Conservation (phyloP, 148 eudicot species). For the Tetragonia tetragonoides region DNA sequence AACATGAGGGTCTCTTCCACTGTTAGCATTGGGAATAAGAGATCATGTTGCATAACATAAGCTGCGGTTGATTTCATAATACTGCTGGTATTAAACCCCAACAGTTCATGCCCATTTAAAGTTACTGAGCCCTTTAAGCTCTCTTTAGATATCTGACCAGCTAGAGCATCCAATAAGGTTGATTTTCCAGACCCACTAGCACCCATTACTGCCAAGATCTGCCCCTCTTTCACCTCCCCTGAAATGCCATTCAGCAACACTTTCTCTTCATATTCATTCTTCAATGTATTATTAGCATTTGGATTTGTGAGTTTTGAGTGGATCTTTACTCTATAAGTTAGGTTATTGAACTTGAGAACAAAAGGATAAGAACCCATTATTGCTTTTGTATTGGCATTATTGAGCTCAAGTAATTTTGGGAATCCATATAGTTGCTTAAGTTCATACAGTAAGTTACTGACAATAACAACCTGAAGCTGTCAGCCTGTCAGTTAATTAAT, state of each 20-base stretch:
- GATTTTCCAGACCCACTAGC: slow-evolving; percentile 33
- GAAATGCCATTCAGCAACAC: slow-evolving; percentile 18
- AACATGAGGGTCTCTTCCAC: slow-evolving; percentile 33
- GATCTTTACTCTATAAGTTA: slow-evolving; percentile 18
- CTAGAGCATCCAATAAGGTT: slow-evolving; percentile 28
- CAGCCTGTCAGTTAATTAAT: too few relatives aligned
- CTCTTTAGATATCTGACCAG: slow-evolving; percentile 23
- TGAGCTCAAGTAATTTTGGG: slow-evolving; percentile 3
- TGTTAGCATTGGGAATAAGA: slow-evolving; percentile 27
- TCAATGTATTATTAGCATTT: not conserved
- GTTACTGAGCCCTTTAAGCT: slow-evolving; percentile 19
- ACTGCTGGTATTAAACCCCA: slow-evolving; percentile 14
- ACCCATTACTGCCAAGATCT: slow-evolving; percentile 27
- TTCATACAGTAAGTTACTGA: too few relatives aligned
- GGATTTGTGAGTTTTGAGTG: not conserved
- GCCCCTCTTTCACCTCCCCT: slow-evolving; percentile 23
- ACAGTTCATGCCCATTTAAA: slow-evolving; percentile 23
- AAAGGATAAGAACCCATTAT: slow-evolving; percentile 5
- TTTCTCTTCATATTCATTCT: slow-evolving; percentile 5
- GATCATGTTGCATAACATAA: slow-evolving; percentile 32
- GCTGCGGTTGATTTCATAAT: slow-evolving; percentile 26
- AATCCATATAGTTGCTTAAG: too few relatives aligned
- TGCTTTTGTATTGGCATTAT: slow-evolving; percentile 1
- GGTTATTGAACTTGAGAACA: slow-evolving; percentile 13
- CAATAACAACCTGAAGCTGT: too few relatives aligned